These are phyloP conservation scores for Tuber melanosporum DNA, from an alignment of 495 filamentous ascomycete species.

Conservation along the genomic window DNA sequence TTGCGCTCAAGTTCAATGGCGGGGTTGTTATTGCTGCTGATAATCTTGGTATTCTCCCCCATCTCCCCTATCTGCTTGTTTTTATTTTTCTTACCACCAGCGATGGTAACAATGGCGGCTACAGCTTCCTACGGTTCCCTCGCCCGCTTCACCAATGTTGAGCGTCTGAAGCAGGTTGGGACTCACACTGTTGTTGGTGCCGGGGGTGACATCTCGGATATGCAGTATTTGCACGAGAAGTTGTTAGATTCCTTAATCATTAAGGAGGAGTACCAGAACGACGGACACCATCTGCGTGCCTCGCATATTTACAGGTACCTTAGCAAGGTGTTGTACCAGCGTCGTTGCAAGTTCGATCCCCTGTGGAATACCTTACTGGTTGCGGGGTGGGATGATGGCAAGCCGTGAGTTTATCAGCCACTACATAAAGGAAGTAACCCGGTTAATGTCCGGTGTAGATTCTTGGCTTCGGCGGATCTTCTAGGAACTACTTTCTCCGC, in stretches of 20 bases:
- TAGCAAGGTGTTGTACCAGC: conserved; percentile 85
- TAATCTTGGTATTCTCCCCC: conserved; percentile 64
- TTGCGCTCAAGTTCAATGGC: conserved; percentile 89
- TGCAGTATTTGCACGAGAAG: conserved; percentile 88
- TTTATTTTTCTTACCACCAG: background rate
- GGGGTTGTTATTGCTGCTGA: conserved; percentile 95
- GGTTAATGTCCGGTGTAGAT: conserved; percentile 42
- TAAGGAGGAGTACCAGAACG: conserved; percentile 72
- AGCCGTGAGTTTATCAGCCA: conserved; percentile 49
- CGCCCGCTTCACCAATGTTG: conserved; percentile 91
- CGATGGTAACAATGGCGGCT: background rate
- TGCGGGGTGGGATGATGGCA: conserved; percentile 70
- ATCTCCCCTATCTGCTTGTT: conserved; percentile 1
- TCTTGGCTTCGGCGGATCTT: conserved; percentile 82
- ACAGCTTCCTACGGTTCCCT: conserved; percentile 94
- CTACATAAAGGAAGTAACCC: background rate
- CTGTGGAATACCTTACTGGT: conserved; percentile 94
- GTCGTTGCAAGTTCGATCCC: conserved; percentile 90
- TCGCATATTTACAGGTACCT: conserved; percentile 85
- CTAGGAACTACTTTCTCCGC: conserved; percentile 84
- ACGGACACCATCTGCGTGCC: conserved; percentile 43
- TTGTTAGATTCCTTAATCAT: conserved; percentile 73
- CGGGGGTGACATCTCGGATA: conserved; percentile 94
- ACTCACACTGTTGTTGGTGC: conserved; percentile 75
- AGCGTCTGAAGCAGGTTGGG: conserved; percentile 78